These are phyloP conservation scores for Excoecaria cochinchinensis DNA, from an alignment of 345 rosid genomes.

Conservation along the genomic window DNA sequence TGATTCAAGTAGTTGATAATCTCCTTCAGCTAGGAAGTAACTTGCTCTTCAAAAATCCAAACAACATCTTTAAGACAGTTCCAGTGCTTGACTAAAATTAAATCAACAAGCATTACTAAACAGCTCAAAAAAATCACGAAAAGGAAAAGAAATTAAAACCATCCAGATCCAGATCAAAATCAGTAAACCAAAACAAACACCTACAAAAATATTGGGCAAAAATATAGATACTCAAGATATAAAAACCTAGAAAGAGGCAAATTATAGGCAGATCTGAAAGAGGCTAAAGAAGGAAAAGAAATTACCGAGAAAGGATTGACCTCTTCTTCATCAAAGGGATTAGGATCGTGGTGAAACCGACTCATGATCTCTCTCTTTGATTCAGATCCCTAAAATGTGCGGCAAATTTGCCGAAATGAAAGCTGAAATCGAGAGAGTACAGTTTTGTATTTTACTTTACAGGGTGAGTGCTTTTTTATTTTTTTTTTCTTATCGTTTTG, in stretches of 20 bases:
- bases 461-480: not conserved
- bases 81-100: not conserved
- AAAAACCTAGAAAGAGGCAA: not conserved
- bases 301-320: constrained; percentile 96
- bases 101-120: not conserved
- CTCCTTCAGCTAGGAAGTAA: not conserved
- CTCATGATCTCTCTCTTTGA: constrained; percentile 40
- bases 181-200: not conserved
- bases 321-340: constrained; percentile 89
- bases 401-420: not conserved
- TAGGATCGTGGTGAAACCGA: constrained; percentile 75
- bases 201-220: not conserved
- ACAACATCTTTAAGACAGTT: not conserved
- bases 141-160: not conserved
- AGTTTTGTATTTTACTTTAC: not conserved
- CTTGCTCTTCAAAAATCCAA: not conserved
- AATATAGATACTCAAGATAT: not conserved
- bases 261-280: constrained; percentile 34
- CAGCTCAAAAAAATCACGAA: not conserved
- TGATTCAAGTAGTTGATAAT: not conserved
- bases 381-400: constrained; percentile 41
- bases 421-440: not conserved
- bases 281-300: not conserved
- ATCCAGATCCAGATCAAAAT: not conserved
- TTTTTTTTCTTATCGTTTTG: not conserved